Percentiles rank a stretch among this genome's conserved stretches.
phyloP scores from a whole-genome alignment of 1,284 basidiomycete genomes.

The Boletellus dicymbophilus region DNA sequence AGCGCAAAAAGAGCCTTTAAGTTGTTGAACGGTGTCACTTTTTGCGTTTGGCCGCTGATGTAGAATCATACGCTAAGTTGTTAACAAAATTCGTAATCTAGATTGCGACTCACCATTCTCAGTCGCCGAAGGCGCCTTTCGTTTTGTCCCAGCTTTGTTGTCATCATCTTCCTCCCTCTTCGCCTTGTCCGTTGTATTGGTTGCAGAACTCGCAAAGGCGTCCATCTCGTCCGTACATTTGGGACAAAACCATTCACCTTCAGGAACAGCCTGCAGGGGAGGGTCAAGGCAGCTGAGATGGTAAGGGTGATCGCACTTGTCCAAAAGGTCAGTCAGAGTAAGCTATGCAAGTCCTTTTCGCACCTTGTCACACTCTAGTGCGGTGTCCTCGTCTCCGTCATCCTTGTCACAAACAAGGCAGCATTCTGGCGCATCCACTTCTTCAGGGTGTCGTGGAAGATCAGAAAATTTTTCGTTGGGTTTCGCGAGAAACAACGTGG shows the following conservation, averaged over 20 bases:
- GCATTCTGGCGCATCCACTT: constrained; percentile 63
- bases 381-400: constrained; percentile 64
- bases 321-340: neutral
- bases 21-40: no score
- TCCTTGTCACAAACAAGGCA: constrained; percentile 78
- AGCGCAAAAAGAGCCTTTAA: no score
- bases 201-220: constrained; percentile 23
- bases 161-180: neutral
- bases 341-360: constrained; percentile 14
- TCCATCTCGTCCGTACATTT: constrained; percentile 46
- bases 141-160: constrained; percentile 24
- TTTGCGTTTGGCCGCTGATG: constrained; percentile 30
- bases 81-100: no score
- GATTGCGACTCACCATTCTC: constrained; percentile 28
- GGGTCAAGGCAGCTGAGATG: constrained; percentile 84
- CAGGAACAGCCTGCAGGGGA: constrained; percentile 75
- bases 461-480: constrained; percentile 73
- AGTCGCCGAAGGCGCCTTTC: constrained; percentile 23
- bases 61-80: no score
- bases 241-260: constrained; percentile 93
- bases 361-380: constrained; percentile 88
- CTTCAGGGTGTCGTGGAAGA: constrained; percentile 77
- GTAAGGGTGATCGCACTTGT: constrained; percentile 87
- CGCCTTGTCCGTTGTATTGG: constrained; percentile 11
- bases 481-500: constrained; percentile 77